Evolutionary conservation across 1,139 yeast species (phyloP).

Genomic region (Yamadazyma blattariae): DNA sequence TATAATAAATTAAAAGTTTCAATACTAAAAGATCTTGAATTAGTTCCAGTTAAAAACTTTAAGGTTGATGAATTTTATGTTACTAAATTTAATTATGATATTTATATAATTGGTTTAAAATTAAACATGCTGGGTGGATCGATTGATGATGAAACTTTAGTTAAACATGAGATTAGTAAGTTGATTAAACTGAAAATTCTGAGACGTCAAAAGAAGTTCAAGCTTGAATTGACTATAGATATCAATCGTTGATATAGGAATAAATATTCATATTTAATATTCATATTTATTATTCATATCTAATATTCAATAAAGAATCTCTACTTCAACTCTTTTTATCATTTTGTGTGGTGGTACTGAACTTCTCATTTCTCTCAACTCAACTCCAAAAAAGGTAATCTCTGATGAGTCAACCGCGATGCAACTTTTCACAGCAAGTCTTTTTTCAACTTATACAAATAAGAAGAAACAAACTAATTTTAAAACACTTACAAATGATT

Average conservation of each 20-base stretch:
- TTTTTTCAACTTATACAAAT: too few species aligned
- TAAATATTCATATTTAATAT: too few species aligned
- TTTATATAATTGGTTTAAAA: conserved; percentile 55
- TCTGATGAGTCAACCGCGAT: conserved; percentile 29
- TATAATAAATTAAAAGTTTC: conserved; percentile 34
- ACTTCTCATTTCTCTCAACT: too few species aligned
- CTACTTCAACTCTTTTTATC: too few species aligned
- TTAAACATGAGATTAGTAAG: conserved; percentile 53
- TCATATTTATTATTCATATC: too few species aligned
- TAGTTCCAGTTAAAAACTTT: conserved; percentile 48
- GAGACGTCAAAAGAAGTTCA: conserved; percentile 23
- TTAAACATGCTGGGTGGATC: conserved; percentile 66
- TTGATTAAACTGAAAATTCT: conserved; percentile 24
- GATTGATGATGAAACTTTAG: conserved; percentile 60
- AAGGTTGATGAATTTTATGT: conserved; percentile 48
- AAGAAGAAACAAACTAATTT: neutral
- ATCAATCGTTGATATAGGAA: conserved; percentile 44
- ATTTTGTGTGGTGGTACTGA: too few species aligned
- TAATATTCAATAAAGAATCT: too few species aligned
- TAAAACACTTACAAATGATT: neutral
- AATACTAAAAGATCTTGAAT: conserved; percentile 36
- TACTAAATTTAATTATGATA: conserved; percentile 59
- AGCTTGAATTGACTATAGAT: conserved; percentile 61
- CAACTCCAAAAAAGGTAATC: conserved; percentile 24
- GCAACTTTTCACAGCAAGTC: neutral